Base-by-base conservation (phyloP, 2,329 filamentous ascomycete genomes). In the Delphinella strobiligena region DNA sequence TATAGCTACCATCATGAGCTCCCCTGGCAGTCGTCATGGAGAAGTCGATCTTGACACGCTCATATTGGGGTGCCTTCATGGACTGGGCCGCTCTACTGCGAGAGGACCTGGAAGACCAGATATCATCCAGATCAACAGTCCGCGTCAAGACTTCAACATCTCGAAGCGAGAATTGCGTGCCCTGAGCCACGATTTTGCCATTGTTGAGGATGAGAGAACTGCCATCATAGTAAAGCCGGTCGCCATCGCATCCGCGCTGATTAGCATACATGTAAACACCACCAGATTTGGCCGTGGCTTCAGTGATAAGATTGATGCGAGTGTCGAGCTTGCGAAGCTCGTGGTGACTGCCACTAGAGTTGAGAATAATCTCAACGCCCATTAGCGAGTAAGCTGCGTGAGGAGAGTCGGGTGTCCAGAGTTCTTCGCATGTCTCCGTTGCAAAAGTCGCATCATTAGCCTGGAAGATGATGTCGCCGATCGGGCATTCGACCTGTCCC, bases 291-390 rank as follows among this genome's bases (percentile, higher is more conserved):
- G 69, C 62, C 0, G 80, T 85, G 0, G 76, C 77, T 49, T 82
- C 72, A 1, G 65, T 62, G 39, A 86, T 85, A 4, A 87, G 61
- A 4, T 74, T 68, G 19, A 86, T 61, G 14, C 58, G 63, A 0
- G 65, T 73, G 42, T 79, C 62, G 1, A 86, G 68, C 55, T 86
- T 86, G 14, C 77, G 65, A 7, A 85, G 60, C 48, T 77, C 71
- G 51, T 77, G 75, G 54, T 89, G 83, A 10, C 69, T 76, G 5
- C 77, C 82, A 38, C 70, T 77, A 3, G 70, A 75, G 56, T 89
- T 89, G 7, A 75, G 75, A 8, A 61, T 49, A 29, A 61, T 61
- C 43, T 60, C 83, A 4, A 76, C 74, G 4, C 84, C 83, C 49
- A 78, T 69, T 2, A 86, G 63, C n/a, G 72, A 71, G 63, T 78